Percentiles rank a stretch among this genome's conserved stretches.
Conservation (phyloP, 2,329 filamentous ascomycete species). For the Aspergillus caelatus region DNA sequence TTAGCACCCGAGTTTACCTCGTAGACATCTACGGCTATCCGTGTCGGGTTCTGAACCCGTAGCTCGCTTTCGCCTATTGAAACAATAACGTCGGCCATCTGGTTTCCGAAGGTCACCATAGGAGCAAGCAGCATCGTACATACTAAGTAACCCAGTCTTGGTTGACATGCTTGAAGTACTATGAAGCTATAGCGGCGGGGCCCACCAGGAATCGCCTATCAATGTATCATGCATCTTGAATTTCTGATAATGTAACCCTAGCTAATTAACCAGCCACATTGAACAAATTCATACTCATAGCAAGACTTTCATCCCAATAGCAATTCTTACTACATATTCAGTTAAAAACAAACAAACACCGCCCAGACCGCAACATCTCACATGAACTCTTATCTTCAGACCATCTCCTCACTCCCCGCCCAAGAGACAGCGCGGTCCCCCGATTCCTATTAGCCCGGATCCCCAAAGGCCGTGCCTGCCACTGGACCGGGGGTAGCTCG, state of each 20-base stretch:
- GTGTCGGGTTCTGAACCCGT: not conserved
- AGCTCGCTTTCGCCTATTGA: not conserved
- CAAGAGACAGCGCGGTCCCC: not conserved
- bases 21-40: not conserved
- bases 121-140: not conserved
- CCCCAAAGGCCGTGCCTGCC: not conserved
- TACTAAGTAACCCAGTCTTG: not conserved
- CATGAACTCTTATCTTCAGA: not conserved
- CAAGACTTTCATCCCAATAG: not conserved
- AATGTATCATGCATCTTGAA: not conserved
- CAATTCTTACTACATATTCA: not conserved
- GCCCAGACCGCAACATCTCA: not conserved
- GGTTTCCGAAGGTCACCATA: not conserved
- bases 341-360: not conserved
- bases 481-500: conserved; percentile 1
- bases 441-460: conserved; percentile 3
- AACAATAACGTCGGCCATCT: not conserved
- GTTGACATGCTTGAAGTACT: not conserved
- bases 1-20: not conserved
- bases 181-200: not conserved
- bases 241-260: not conserved
- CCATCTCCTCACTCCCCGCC: not conserved
- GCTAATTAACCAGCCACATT: not conserved
- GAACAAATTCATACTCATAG: not conserved
- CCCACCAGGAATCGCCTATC: not conserved